Conservation (phyloP, 805 yeast species). For the Saturnispora saitoi region DNA sequence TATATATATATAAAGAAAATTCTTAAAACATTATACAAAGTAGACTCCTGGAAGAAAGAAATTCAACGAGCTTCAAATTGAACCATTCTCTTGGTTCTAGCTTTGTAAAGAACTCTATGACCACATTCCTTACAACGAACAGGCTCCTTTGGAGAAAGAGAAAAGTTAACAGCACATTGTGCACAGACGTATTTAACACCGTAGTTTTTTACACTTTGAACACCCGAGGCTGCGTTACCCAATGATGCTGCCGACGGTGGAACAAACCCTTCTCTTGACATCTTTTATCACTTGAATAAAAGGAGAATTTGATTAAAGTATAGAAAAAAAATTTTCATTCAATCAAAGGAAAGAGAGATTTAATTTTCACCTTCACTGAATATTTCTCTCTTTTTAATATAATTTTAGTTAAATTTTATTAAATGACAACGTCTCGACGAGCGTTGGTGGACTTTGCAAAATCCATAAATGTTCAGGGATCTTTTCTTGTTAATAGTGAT, state of each 20-base stretch:
- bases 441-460: background rate
- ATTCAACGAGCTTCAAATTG: constrained; percentile 70
- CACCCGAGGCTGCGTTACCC: constrained; percentile 83
- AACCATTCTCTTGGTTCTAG: constrained; percentile 95
- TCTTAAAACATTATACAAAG: no score
- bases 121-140: constrained; percentile 98
- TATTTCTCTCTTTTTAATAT: no score
- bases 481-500: background rate
- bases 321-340: background rate
- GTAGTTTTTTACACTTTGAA: constrained; percentile 53
- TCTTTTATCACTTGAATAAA: background rate
- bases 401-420: background rate
- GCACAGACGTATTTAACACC: constrained; percentile 95
- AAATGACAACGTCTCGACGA: constrained; percentile 2
- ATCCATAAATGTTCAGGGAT: background rate
- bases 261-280: constrained; percentile 73
- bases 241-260: constrained; percentile 66
- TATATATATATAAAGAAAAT: background rate
- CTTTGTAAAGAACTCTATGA: constrained; percentile 93
- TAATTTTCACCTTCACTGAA: no score
- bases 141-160: constrained; percentile 87
- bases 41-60: background rate
- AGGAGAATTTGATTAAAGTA: no score
- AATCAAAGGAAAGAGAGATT: background rate
- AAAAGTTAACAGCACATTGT: constrained; percentile 84